phyloP scores from a whole-genome alignment of 495 filamentous ascomycete species.

The Hypomontagnella submonticulosa region DNA sequence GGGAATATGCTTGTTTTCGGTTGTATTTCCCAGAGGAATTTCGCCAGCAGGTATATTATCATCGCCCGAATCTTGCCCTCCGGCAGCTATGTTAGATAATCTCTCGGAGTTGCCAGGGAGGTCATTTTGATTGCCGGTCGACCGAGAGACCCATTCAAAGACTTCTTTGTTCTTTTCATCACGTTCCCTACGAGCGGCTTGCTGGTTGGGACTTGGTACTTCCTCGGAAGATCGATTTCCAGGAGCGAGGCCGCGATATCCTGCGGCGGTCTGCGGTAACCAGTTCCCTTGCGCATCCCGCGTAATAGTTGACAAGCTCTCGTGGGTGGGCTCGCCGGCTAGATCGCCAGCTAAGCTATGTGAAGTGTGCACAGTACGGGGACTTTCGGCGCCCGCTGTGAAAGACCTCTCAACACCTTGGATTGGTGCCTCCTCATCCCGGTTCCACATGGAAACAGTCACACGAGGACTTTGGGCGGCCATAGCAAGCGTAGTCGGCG shows the following conservation, averaged over 20 bases:
- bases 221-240: slow-evolving; percentile 51
- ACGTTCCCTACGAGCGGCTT: slow-evolving; percentile 46
- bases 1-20: slow-evolving; percentile 55
- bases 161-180: slow-evolving; percentile 56
- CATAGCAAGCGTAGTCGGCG: slow-evolving; percentile 50
- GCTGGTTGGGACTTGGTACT: slow-evolving; percentile 55
- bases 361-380: slow-evolving; percentile 31
- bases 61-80: slow-evolving; percentile 37
- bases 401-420: slow-evolving; percentile 48
- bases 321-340: slow-evolving; percentile 30
- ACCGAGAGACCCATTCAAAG: slow-evolving; percentile 53
- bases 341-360: slow-evolving; percentile 44
- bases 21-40: slow-evolving; percentile 49
- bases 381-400: slow-evolving; percentile 25
- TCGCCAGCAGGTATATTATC: slow-evolving; percentile 53
- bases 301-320: slow-evolving; percentile 14
- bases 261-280: slow-evolving; percentile 50
- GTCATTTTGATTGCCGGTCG: slow-evolving; percentile 23
- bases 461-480: slow-evolving; percentile 59
- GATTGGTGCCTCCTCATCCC: slow-evolving; percentile 46
- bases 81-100: slow-evolving; percentile 21
- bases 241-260: slow-evolving; percentile 58
- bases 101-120: slow-evolving; percentile 12
- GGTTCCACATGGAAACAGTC: slow-evolving; percentile 61
- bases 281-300: slow-evolving; percentile 54